These are phyloP conservation scores for Salix viminalis DNA, from an alignment of 345 rosid species.

Conservation along the genomic window DNA sequence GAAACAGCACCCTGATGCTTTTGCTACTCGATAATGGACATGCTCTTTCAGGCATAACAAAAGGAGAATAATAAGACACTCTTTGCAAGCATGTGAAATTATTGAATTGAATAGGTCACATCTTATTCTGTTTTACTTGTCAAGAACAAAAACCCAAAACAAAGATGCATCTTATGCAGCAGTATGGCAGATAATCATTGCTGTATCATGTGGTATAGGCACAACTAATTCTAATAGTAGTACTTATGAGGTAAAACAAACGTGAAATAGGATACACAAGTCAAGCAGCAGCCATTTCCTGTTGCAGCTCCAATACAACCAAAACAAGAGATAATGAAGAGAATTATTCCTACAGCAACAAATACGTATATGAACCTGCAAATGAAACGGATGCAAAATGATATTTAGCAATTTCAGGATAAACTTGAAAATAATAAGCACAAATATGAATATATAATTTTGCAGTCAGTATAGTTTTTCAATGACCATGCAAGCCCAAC, in stretches of 20 bases:
- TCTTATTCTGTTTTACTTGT: background rate
- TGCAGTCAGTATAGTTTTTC: background rate
- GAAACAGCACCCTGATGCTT: background rate
- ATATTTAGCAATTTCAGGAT: conserved; percentile 4
- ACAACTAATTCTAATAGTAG: background rate
- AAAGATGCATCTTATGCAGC: no score
- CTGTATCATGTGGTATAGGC: background rate
- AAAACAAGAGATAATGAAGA: conserved; percentile 80
- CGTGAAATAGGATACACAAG: conserved; percentile 75
- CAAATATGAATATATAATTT: background rate
- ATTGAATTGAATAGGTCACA: background rate
- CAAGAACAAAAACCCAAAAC: background rate
- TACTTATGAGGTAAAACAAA: background rate
- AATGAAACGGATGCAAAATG: conserved; percentile 13
- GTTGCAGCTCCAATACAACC: conserved; percentile 80
- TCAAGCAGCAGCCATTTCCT: conserved; percentile 87
- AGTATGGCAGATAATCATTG: background rate
- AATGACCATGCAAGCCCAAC: no score
- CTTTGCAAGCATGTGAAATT: background rate
- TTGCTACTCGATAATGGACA: background rate
- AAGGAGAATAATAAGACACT: background rate
- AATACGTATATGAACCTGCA: conserved; percentile 94
- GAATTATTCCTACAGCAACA: conserved; percentile 73
- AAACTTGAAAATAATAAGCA: background rate
- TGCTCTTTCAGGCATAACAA: background rate